Base-by-base conservation (phyloP, 2,329 filamentous ascomycete species). In the Neurospora sp. region DNA sequence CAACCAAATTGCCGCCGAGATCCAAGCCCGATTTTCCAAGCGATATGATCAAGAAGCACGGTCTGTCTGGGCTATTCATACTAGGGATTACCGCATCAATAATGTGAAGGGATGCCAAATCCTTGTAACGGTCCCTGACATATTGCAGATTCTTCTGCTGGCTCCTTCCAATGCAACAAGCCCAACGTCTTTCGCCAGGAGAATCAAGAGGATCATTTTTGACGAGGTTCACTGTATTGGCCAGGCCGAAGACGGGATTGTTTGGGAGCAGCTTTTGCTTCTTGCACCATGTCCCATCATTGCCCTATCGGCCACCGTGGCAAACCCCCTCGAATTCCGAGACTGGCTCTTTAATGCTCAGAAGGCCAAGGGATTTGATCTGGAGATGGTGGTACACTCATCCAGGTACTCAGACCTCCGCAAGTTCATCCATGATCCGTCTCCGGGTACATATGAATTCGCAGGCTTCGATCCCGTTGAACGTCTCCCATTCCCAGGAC, bases 151-250 rank as follows among this genome's bases (percentile, higher is more conserved):
- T 69, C 92, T 95, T 89, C 82, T 94, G 1, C 80, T 91, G 67
- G 83, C 86, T 0, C 88, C 90, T 0, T 81, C 83, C 0, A 91
- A 93, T 73, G 89, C 90, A 3, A 86, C 84, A 8, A 81, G 82
- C 1, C 67, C 73, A 1, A 80, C 74, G 37, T 78, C 83, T 0
- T 95, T 91, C 91, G 86, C 90, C 0, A 83, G 83, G 3, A 82
- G 89, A 68, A 85, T 94, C 15, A 91, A 88, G 74, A 85, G 90
- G 67, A 93, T 94, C 76, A 92, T 94, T 67, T 94, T 94, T 70
- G 91, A 95, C 75, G 91, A 95, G 79, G 88, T 94, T 1, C 91
- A 95, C 77, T 92, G 87, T 40, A 94, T 95, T 71, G 90, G 91
- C 0, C 88, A 93, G 76, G 86, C 88, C 0, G 89, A 93, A 8